phyloP scores from a whole-genome alignment of 495 filamentous ascomycete species.

The Xylaria venustula region DNA sequence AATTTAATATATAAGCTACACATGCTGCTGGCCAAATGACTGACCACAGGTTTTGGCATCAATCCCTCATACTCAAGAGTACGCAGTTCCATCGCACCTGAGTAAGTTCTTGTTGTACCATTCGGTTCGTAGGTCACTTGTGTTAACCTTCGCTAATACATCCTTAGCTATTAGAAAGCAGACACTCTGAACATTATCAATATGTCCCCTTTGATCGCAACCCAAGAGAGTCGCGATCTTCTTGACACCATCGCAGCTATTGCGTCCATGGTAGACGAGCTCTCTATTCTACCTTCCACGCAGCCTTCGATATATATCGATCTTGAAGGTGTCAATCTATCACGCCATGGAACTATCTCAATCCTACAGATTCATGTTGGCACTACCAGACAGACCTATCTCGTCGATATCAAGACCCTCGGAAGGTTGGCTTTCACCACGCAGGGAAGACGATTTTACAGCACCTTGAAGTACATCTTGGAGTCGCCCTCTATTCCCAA shows the following conservation, averaged over 20 bases:
- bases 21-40: too few relatives aligned
- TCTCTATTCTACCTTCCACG: conserved; percentile 17
- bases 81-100: too few relatives aligned
- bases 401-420: conserved; percentile 54
- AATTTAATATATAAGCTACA: too few relatives aligned
- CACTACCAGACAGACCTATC: conserved; percentile 33
- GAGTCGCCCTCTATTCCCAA: conserved; percentile 46
- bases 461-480: conserved; percentile 51
- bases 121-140: too few relatives aligned
- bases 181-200: too few relatives aligned
- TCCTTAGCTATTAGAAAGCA: too few relatives aligned
- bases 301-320: conserved; percentile 53
- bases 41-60: too few relatives aligned
- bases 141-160: too few relatives aligned
- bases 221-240: too few relatives aligned
- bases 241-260: not conserved
- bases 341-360: conserved; percentile 48
- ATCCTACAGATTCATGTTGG: conserved; percentile 44
- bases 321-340: conserved; percentile 53
- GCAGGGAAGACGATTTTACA: conserved; percentile 8
- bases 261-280: not conserved
- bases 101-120: too few relatives aligned
- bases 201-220: too few relatives aligned
- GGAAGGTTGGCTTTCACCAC: conserved; percentile 43
- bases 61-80: too few relatives aligned